Percentiles rank a stretch among this genome's conserved stretches.
phyloP scores from a whole-genome alignment of 2,329 filamentous ascomycete genomes.

The Pseudogymnoascus sp. region DNA sequence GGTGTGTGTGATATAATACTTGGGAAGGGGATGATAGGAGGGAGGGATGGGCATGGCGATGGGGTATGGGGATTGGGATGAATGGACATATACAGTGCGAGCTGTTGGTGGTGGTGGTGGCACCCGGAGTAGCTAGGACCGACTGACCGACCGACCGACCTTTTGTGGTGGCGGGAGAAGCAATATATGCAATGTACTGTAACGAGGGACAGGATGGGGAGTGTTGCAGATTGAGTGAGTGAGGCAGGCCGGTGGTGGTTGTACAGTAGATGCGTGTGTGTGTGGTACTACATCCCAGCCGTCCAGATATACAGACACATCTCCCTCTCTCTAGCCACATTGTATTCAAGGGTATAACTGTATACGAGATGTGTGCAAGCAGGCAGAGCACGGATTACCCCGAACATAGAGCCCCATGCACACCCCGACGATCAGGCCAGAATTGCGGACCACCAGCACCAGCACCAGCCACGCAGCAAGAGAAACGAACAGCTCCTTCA shows the following conservation, averaged over 20 bases:
- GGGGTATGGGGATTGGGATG: neutral
- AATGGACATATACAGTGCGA: neutral
- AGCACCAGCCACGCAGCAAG: no score
- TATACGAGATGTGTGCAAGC: no score
- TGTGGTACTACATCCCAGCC: neutral
- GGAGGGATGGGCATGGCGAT: neutral
- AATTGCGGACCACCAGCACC: no score
- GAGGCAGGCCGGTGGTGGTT: neutral
- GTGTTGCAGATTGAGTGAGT: neutral
- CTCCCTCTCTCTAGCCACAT: neutral
- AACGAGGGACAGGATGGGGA: neutral
- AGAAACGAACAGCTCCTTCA: no score
- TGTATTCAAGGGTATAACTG: no score
- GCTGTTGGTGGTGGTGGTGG: neutral
- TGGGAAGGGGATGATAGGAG: neutral
- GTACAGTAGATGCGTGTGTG: neutral
- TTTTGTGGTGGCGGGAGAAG: neutral
- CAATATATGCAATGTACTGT: slow-evolving; percentile 8
- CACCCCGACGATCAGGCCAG: no score
- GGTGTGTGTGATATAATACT: neutral
- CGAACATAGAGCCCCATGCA: no score
- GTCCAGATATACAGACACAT: neutral
- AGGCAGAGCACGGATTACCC: no score
- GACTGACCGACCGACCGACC: neutral
- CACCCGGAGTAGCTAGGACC: neutral